Conservation (phyloP, 2,329 filamentous ascomycete genomes). For the Ramichloridium luteum region DNA sequence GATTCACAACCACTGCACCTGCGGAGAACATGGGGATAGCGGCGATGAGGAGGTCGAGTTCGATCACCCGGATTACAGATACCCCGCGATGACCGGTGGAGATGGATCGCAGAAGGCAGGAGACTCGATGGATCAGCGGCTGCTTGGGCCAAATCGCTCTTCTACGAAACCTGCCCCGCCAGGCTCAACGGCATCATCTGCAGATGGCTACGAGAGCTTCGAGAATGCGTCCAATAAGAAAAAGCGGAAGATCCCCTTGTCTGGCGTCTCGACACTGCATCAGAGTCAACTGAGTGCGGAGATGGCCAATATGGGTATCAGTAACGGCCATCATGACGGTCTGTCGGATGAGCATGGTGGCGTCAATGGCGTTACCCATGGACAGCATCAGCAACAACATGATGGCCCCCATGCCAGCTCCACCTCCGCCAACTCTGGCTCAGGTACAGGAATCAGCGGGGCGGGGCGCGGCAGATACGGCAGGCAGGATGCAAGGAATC, state of each 20-base stretch:
- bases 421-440: slow-evolving; percentile 13
- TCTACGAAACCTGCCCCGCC: slow-evolving; percentile 24
- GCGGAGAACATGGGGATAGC: slow-evolving; percentile 43
- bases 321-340: slow-evolving; percentile 29
- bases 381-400: slow-evolving; percentile 39
- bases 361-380: slow-evolving; percentile 24
- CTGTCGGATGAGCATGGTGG: slow-evolving; percentile 32
- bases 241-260: slow-evolving; percentile 93
- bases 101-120: slow-evolving; percentile 16
- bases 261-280: slow-evolving; percentile 54
- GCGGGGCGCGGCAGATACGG: slow-evolving; percentile 74
- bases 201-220: slow-evolving; percentile 90
- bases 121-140: slow-evolving; percentile 23
- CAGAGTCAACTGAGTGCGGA: slow-evolving; percentile 50
- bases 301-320: slow-evolving; percentile 51
- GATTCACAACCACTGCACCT: slow-evolving; percentile 29
- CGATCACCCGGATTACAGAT: slow-evolving; percentile 28
- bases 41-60: slow-evolving; percentile 46
- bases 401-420: slow-evolving; percentile 43
- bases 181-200: slow-evolving; percentile 53
- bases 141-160: slow-evolving; percentile 27
- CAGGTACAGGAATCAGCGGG: slow-evolving; percentile 63
- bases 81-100: slow-evolving; percentile 27
- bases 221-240: slow-evolving; percentile 99
- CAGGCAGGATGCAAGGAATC: slow-evolving; percentile 36